phyloP scores from a whole-genome alignment of 306 rosid species.

The Cicer chorassanicum region DNA sequence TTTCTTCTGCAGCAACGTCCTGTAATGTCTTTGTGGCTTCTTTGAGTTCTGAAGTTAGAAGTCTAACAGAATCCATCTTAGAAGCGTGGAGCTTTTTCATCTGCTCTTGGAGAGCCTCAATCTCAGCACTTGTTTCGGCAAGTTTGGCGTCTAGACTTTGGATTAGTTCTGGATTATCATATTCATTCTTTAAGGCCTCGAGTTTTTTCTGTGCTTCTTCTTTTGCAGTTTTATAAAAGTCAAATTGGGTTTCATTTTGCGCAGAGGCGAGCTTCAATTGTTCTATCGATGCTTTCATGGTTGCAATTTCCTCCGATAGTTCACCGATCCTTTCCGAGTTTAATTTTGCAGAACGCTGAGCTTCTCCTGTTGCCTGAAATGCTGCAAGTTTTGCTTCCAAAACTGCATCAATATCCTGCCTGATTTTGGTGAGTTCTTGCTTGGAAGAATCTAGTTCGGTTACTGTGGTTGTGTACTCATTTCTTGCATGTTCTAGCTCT shows the following conservation, averaged over 20 bases:
- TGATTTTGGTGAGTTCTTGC: constrained; percentile 76
- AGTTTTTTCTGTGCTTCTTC: constrained; percentile 58
- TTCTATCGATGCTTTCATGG: constrained; percentile 59
- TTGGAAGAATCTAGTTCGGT: constrained; percentile 71
- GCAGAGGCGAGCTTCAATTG: constrained; percentile 54
- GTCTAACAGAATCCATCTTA: constrained; percentile 65
- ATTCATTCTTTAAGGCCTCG: constrained; percentile 56
- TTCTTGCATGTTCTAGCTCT: constrained; percentile 68
- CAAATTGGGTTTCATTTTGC: constrained; percentile 45
- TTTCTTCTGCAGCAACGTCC: constrained; percentile 66
- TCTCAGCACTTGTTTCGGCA: constrained; percentile 58
- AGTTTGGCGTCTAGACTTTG: constrained; percentile 55
- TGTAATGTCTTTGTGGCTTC: constrained; percentile 69
- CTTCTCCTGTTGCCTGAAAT: constrained; percentile 79
- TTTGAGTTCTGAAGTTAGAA: constrained; percentile 60
- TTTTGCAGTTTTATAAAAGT: constrained; percentile 48
- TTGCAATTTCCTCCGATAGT: constrained; percentile 60
- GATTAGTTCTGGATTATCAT: constrained; percentile 53
- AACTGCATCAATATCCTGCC: constrained; percentile 80
- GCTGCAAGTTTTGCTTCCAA: constrained; percentile 77
- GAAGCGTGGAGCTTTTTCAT: constrained; percentile 68
- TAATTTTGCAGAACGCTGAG: constrained; percentile 62
- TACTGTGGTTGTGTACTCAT: constrained; percentile 52
- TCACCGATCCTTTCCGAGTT: constrained; percentile 62
- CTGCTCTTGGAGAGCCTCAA: constrained; percentile 65